These are phyloP conservation scores for Podila epicladia DNA, from an alignment of 192 early-diverging fungal species.

Conservation along the genomic window DNA sequence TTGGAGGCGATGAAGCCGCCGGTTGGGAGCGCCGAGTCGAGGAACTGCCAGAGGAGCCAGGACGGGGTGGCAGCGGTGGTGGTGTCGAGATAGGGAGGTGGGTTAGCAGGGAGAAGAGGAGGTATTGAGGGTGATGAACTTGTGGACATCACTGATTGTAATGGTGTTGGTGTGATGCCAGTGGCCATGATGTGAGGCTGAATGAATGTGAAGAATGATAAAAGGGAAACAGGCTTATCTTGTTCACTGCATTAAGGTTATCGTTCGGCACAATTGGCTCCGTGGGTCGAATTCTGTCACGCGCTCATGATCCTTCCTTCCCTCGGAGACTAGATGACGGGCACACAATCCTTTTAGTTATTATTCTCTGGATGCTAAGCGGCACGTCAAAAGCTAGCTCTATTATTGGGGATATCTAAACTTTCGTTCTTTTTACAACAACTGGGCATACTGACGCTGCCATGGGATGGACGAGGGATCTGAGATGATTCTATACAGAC, in stretches of 20 bases:
- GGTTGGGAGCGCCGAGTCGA: conserved; percentile 93
- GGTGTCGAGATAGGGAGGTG: background rate
- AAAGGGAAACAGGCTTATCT: no score
- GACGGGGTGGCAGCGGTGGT: conserved; percentile 24
- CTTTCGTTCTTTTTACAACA: background rate
- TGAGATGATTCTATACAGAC: conserved; percentile 19
- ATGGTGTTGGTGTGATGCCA: no score
- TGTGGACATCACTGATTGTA: background rate
- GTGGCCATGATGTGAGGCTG: no score
- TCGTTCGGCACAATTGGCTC: no score
- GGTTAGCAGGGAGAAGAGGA: background rate
- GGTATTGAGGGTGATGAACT: background rate
- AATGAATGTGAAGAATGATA: no score
- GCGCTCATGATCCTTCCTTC: no score
- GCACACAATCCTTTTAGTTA: no score
- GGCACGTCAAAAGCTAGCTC: background rate
- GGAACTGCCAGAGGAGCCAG: conserved; percentile 86
- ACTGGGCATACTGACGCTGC: background rate
- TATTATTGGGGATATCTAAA: background rate
- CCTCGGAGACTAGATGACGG: no score
- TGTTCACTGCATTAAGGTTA: no score
- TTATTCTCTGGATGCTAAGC: no score
- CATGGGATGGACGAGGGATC: background rate
- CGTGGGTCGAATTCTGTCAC: no score
- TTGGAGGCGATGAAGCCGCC: conserved; percentile 95